Evolutionary conservation across 768 basidiomycete genomes (phyloP), one percentile per base, ranked within the genome.

Genomic region (Vishniacozyma victoriae): DNA sequence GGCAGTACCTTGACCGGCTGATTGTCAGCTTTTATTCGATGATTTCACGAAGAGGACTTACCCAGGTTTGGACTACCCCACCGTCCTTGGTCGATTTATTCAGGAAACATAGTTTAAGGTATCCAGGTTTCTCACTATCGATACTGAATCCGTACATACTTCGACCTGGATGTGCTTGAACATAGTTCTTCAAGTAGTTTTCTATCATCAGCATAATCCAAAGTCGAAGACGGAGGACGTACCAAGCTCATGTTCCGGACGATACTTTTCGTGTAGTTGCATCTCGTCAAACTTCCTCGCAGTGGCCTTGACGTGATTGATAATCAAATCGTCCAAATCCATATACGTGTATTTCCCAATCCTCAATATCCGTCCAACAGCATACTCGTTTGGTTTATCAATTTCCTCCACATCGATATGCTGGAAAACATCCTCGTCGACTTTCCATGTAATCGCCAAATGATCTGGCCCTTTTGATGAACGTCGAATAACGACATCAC

Each of bases 371-470:
- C 57, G 39, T 5, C 74, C 75, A 29, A 76, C 53, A 9, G 71
- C 57, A 42, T 66, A 70, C 41, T 67, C 69, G 54, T 72, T 70
- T 1, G 70, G 69, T 49, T 76, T 76, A 62, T 74, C 69, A 38
- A 75, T 59, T 59, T 76, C 75, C 37, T 68, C 64, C 3, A 76
- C 73, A 48, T 75, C 75, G 49, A 99, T 86, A 67, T 99, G 95
- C 67, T 97, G 95, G 72, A 87, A 97, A 22, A 99, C 75, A 51
- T 84, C 87, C 49, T 95, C 86, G 55, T 92, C 93, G 2, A 99
- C 91, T 74, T 97, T 99, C 95, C 95, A 99, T 0, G 95, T 99
- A 9, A 99, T 86, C 36, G 93, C 93, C 29, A 99, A 77, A 74
- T 97, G 95, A 60, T 95, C 81, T 29, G 78, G 75, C 13, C 93